Evolutionary conservation across 1,284 basidiomycete species (phyloP).

Genomic region (Cryptococcus depauperatus): DNA sequence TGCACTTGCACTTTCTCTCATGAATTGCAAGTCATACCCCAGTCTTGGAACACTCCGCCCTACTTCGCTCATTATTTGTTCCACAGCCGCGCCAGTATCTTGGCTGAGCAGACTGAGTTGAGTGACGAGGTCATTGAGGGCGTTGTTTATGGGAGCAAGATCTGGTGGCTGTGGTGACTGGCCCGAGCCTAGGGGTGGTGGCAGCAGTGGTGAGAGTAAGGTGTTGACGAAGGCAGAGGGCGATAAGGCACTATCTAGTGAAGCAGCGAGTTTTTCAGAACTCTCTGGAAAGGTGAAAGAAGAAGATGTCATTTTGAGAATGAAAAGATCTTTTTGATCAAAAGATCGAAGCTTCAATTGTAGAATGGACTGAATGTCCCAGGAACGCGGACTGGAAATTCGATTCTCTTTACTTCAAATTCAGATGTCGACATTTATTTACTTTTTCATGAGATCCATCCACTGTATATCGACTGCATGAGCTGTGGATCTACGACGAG

Average conservation of each 20-base stretch:
- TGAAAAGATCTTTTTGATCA: no score
- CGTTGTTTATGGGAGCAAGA: conserved; percentile 63
- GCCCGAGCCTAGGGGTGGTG: conserved; percentile 11
- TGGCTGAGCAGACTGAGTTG: conserved; percentile 72
- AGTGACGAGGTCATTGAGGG: conserved; percentile 63
- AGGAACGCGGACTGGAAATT: no score
- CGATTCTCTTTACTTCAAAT: no score
- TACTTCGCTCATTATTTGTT: conserved; percentile 80
- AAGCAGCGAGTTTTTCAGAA: conserved; percentile 34
- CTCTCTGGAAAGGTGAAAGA: no score
- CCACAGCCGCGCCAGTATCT: conserved; percentile 74
- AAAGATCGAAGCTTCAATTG: no score
- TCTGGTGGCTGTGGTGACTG: conserved; percentile 35
- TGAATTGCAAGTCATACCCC: conserved; percentile 87
- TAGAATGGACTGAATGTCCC: no score
- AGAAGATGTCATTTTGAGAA: no score
- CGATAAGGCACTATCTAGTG: conserved; percentile 32
- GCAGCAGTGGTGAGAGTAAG: conserved; percentile 27
- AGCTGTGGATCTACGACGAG: no score
- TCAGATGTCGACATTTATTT: no score
- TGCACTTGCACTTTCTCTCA: conserved; percentile 76
- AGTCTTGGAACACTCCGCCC: conserved; percentile 78
- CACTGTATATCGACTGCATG: no score
- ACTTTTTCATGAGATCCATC: no score
- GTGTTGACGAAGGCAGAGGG: conserved; percentile 42